A percentile compares a stretch with the other conserved stretches of the same genome.
phyloP scores from a whole-genome alignment of 345 rosid genomes.

The Populus alba region DNA sequence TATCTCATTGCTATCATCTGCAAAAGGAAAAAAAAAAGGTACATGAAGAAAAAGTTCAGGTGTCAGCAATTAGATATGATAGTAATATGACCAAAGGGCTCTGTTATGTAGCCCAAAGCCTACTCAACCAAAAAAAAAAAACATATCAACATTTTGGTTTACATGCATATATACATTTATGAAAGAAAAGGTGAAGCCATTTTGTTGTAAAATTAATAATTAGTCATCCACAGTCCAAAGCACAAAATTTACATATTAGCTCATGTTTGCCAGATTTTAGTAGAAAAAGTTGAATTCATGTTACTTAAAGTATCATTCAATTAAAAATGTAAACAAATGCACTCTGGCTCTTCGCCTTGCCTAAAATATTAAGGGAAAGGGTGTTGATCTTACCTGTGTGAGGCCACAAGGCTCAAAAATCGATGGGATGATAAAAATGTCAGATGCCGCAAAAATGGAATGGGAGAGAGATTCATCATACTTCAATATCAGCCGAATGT shows the following conservation, averaged over 20 bases:
- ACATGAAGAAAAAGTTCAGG: not conserved
- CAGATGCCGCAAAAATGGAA: constrained; percentile 80
- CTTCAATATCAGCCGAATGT: constrained; percentile 70
- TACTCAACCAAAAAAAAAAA: too few relatives aligned
- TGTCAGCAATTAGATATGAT: not conserved
- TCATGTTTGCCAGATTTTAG: constrained; percentile 5
- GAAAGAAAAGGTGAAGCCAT: too few relatives aligned
- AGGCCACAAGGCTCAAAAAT: constrained; percentile 99
- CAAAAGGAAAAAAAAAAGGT: not conserved
- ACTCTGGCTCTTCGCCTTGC: not conserved
- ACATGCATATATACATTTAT: too few relatives aligned
- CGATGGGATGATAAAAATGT: constrained; percentile 91
- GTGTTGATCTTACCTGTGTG: constrained; percentile 63
- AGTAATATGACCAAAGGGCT: not conserved
- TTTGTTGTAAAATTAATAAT: too few relatives aligned
- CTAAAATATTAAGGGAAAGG: not conserved
- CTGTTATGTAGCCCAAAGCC: too few relatives aligned
- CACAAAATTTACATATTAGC: not conserved
- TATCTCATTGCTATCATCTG: constrained; percentile 98
- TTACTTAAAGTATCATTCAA: not conserved
- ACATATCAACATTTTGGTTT: too few relatives aligned
- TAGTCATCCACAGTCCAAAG: not conserved
- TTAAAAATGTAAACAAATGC: not conserved
- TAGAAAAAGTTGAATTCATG: too few relatives aligned
- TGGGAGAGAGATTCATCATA: constrained; percentile 90